These are phyloP conservation scores for Scutellospora calospora DNA, from an alignment of 371 early-diverging fungal species.

Conservation along the genomic window DNA sequence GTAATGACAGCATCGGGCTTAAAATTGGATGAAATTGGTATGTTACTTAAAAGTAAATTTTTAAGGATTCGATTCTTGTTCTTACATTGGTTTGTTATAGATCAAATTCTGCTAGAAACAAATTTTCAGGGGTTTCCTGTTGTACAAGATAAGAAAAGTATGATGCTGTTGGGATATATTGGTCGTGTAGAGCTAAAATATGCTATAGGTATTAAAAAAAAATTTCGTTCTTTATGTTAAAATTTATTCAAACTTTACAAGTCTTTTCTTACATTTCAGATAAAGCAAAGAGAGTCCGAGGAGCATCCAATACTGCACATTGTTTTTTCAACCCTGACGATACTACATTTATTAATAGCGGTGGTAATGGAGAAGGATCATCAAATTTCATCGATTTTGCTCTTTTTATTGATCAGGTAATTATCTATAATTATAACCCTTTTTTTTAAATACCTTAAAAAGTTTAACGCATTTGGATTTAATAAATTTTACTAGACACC, in stretches of 20 bases:
- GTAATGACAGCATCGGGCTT: slow-evolving; percentile 65
- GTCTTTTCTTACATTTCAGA: slow-evolving; percentile 46
- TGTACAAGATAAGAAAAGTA: slow-evolving; percentile 70
- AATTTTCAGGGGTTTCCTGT: slow-evolving; percentile 87
- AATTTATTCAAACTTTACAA: not conserved
- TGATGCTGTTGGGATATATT: slow-evolving; percentile 85
- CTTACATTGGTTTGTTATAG: slow-evolving; percentile 45
- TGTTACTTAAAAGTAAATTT: not conserved
- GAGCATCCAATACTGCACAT: slow-evolving; percentile 60
- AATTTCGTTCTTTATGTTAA: slow-evolving; percentile 20
- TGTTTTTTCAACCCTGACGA: slow-evolving; percentile 60
- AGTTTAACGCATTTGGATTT: not conserved
- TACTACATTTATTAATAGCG: slow-evolving; percentile 27
- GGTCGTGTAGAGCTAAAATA: slow-evolving; percentile 78
- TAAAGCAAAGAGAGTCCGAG: slow-evolving; percentile 59
- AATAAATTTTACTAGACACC: slow-evolving; percentile 67
- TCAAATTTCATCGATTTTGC: slow-evolving; percentile 75
- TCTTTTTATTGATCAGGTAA: slow-evolving; percentile 75
- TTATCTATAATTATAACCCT: not conserved
- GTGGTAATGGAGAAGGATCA: slow-evolving; percentile 45
- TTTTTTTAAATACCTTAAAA: not conserved
- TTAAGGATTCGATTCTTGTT: not conserved
- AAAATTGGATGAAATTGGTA: slow-evolving; percentile 47
- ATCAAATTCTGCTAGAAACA: slow-evolving; percentile 60
- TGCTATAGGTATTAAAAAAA: slow-evolving; percentile 59